Evolutionary conservation across 495 filamentous ascomycete species (phyloP).

Genomic region (Barbatosphaeria neglecta): DNA sequence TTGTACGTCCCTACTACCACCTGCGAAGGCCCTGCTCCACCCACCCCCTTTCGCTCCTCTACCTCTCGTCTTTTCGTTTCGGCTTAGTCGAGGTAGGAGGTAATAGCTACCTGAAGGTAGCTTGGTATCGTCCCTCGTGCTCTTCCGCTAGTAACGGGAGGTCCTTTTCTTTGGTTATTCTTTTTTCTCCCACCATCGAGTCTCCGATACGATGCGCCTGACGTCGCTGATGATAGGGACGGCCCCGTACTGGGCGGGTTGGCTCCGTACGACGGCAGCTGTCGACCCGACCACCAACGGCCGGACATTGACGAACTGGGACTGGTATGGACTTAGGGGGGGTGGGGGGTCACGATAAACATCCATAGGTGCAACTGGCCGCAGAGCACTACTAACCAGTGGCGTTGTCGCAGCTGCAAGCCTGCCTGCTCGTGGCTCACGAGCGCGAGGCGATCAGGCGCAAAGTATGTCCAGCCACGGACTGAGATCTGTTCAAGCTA

Average conservation of each 20-base stretch:
- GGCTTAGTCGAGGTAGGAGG: too few relatives aligned
- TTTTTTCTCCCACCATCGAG: not conserved
- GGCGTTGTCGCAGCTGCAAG: constrained; percentile 6
- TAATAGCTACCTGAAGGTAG: too few relatives aligned
- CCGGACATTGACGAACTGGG: constrained; percentile 6
- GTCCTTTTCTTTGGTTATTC: not conserved
- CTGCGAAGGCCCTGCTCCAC: too few relatives aligned
- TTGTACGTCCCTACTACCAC: too few relatives aligned
- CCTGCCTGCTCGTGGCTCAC: constrained; percentile 9
- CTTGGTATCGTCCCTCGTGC: too few relatives aligned
- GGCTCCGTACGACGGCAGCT: not conserved
- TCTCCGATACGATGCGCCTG: not conserved
- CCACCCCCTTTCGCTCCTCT: too few relatives aligned
- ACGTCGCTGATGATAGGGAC: not conserved
- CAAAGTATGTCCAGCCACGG: not conserved
- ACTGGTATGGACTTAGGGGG: constrained; percentile 9
- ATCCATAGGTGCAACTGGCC: not conserved
- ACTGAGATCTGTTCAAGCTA: not conserved
- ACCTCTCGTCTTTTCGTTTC: too few relatives aligned
- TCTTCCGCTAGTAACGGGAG: not conserved
- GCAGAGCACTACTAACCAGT: not conserved
- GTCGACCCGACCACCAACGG: not conserved
- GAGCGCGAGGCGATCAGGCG: constrained; percentile 2
- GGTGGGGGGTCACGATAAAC: too few relatives aligned
- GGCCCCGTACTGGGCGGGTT: not conserved